A percentile compares a stretch with the other conserved stretches of the same genome.
These are phyloP conservation scores for Pyrenochaeta sp. DNA, from an alignment of 2,329 filamentous ascomycete species.

Conservation along the genomic window DNA sequence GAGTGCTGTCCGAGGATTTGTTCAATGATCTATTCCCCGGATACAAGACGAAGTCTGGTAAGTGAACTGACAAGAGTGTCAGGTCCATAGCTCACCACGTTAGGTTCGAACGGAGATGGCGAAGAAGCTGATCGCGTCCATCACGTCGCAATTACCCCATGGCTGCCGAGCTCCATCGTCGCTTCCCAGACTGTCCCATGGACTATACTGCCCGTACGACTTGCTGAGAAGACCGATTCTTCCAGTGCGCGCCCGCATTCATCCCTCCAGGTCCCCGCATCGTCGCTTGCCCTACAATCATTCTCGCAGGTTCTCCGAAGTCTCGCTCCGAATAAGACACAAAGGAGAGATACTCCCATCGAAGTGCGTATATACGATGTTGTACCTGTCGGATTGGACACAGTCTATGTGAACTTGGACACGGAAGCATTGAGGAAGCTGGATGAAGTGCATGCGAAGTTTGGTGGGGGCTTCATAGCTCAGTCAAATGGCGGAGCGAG, in stretches of 20 bases:
- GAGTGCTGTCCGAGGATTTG: conserved; percentile 85
- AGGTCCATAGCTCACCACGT: conserved; percentile 7
- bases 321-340: conserved; percentile 77
- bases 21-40: conserved; percentile 80
- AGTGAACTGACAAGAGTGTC: not conserved
- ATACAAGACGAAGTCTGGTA: conserved; percentile 10
- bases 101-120: conserved; percentile 14
- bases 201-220: conserved; percentile 82
- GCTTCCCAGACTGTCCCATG: conserved; percentile 72
- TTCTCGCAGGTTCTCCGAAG: conserved; percentile 78
- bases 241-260: conserved; percentile 67
- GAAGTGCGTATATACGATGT: conserved; percentile 87
- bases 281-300: conserved; percentile 76
- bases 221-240: conserved; percentile 41
- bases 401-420: conserved; percentile 86
- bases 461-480: conserved; percentile 69
- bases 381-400: conserved; percentile 79
- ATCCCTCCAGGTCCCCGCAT: conserved; percentile 80
- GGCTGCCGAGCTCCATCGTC: conserved; percentile 65
- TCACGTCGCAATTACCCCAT: conserved; percentile 78
- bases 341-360: conserved; percentile 77
- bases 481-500: conserved; percentile 45
- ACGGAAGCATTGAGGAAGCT: conserved; percentile 79
- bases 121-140: conserved; percentile 42
- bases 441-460: conserved; percentile 83